These are phyloP conservation scores for Fusarium heterosporum DNA, from an alignment of 2,329 filamentous ascomycete genomes.

Conservation along the genomic window DNA sequence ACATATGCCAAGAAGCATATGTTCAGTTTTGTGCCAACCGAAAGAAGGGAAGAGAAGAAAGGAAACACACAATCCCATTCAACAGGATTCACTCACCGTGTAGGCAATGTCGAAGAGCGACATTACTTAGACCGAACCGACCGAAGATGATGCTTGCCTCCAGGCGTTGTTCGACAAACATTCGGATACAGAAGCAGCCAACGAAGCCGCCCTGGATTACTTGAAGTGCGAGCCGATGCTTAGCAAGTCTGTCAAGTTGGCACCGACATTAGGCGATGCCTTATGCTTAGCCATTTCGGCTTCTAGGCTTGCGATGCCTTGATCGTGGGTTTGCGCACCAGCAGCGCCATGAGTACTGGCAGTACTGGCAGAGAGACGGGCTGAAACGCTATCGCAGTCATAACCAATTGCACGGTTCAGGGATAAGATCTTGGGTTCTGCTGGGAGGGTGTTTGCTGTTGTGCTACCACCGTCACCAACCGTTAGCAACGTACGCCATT, in stretches of 20 bases:
- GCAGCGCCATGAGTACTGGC: neutral
- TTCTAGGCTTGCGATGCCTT: conserved; percentile 12
- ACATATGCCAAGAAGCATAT: neutral
- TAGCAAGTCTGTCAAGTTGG: neutral
- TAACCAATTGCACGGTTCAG: neutral
- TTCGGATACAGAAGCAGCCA: neutral
- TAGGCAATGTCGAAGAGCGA: neutral
- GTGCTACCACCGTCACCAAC: conserved; percentile 3
- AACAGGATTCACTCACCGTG: conserved; percentile 1
- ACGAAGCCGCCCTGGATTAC: neutral
- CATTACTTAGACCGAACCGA: neutral
- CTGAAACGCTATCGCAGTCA: conserved; percentile 11
- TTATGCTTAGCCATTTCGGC: conserved; percentile 6
- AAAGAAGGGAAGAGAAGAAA: neutral
- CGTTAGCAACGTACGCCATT: conserved; percentile 16
- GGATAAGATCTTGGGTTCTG: conserved; percentile 9
- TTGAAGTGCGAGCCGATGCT: conserved; percentile 15
- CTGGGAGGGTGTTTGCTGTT: neutral
- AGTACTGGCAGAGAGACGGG: conserved; percentile 1
- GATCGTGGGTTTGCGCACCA: neutral
- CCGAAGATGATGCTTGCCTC: neutral
- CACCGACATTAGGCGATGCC: neutral
- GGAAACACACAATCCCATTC: neutral
- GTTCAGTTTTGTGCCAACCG: neutral
- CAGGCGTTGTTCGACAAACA: neutral